Conservation (phyloP, 345 rosid species). For the Moringa oleifera region DNA sequence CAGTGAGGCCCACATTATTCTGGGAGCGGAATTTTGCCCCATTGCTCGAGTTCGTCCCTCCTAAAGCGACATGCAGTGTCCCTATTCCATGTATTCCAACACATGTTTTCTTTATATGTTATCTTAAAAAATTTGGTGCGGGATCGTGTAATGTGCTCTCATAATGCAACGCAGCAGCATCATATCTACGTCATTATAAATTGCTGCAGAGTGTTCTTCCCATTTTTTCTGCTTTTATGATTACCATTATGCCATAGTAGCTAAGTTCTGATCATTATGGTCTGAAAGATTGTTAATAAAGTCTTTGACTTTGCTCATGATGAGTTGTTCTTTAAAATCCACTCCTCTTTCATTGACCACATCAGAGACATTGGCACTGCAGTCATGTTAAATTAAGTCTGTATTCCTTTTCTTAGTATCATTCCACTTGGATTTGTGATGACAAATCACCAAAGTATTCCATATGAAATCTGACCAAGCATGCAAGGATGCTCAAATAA, state of each 20-base stretch:
- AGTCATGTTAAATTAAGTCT: not conserved
- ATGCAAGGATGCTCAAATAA: too few relatives aligned
- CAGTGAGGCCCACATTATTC: too few relatives aligned
- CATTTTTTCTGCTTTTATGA: not conserved
- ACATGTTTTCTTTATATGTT: slow-evolving; percentile 24
- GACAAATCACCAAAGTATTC: too few relatives aligned
- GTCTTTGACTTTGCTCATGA: slow-evolving; percentile 9
- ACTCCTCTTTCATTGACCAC: slow-evolving; percentile 2
- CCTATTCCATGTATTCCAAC: slow-evolving; percentile 22
- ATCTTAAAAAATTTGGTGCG: slow-evolving; percentile 24
- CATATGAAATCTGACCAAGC: too few relatives aligned
- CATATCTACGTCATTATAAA: too few relatives aligned
- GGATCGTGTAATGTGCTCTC: slow-evolving; percentile 28
- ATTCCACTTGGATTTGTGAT: too few relatives aligned
- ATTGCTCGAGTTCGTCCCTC: slow-evolving; percentile 19
- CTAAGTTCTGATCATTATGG: not conserved
- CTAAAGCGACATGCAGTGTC: slow-evolving; percentile 17
- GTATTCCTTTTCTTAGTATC: too few relatives aligned
- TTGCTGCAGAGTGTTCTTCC: not conserved
- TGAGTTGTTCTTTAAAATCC: not conserved
- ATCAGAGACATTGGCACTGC: slow-evolving; percentile 1
- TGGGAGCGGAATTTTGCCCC: not conserved
- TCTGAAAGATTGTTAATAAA: slow-evolving; percentile 11
- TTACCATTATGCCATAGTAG: too few relatives aligned
- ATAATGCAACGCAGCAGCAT: slow-evolving; percentile 28